phyloP scores from a whole-genome alignment of 768 basidiomycete genomes.

The Boletus subcaerulescens region DNA sequence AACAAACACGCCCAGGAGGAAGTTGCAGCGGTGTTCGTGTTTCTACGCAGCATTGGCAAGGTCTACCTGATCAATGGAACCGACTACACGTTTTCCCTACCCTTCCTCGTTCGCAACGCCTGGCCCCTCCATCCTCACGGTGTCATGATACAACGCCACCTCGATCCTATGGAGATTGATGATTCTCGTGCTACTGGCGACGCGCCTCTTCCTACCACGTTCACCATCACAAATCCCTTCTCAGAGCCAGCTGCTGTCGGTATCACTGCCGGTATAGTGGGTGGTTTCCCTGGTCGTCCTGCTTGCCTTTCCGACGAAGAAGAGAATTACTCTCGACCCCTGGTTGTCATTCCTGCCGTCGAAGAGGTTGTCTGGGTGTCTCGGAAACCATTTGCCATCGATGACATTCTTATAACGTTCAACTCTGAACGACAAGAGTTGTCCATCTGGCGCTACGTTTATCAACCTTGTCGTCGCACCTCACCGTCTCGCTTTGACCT shows the following conservation, averaged over 20 bases:
- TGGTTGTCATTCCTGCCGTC: constrained; percentile 55
- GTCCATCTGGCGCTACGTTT: constrained; percentile 72
- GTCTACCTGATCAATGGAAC: constrained; percentile 68
- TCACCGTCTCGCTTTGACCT: constrained; percentile 54
- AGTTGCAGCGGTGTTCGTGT: constrained; percentile 69
- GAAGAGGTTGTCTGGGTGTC: constrained; percentile 68
- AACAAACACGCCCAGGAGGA: constrained; percentile 35
- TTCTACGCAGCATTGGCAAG: constrained; percentile 70
- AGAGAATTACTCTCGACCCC: constrained; percentile 47
- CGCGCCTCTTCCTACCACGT: constrained; percentile 72
- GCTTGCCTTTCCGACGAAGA: constrained; percentile 52
- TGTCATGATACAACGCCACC: constrained; percentile 70
- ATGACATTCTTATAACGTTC: constrained; percentile 57
- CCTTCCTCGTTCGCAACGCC: constrained; percentile 74
- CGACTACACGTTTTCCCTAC: constrained; percentile 76
- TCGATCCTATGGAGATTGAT: constrained; percentile 63
- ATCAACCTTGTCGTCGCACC: constrained; percentile 41
- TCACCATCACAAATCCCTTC: constrained; percentile 74
- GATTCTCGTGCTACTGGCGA: constrained; percentile 69
- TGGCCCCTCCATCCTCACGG: constrained; percentile 81
- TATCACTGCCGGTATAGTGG: constrained; percentile 57
- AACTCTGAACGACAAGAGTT: constrained; percentile 51
- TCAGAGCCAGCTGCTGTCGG: constrained; percentile 73
- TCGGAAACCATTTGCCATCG: constrained; percentile 37
- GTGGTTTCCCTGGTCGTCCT: constrained; percentile 34